Percentiles rank a stretch among this genome's conserved stretches.
phyloP scores from a whole-genome alignment of 2,329 filamentous ascomycete species.

The Phialocephala sp. region DNA sequence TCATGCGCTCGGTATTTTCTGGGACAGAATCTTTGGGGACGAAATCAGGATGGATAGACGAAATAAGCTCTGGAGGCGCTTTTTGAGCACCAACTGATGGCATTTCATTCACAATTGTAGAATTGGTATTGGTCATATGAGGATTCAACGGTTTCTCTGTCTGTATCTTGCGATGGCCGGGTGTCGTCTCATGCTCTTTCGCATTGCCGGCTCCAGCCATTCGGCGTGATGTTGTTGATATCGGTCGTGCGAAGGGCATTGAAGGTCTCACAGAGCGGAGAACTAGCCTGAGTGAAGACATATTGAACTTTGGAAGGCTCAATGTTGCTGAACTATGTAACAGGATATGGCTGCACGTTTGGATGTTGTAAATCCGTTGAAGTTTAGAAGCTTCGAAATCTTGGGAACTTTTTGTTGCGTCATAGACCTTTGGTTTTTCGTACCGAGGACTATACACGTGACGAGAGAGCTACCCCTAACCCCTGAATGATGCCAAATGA shows the following conservation, averaged over 20 bases:
- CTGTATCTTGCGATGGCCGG: conserved; percentile 60
- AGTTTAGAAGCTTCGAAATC: conserved; percentile 5
- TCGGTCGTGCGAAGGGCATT: conserved; percentile 33
- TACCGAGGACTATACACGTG: conserved; percentile 13
- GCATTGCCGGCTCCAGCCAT: conserved; percentile 40
- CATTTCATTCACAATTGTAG: conserved; percentile 67
- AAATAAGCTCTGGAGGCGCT: conserved; percentile 65
- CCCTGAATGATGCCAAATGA: neutral
- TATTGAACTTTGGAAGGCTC: conserved; percentile 17
- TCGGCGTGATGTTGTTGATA: conserved; percentile 33
- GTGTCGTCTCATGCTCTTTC: conserved; percentile 54
- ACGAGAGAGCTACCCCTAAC: neutral
- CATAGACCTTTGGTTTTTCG: conserved; percentile 3
- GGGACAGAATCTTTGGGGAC: conserved; percentile 63
- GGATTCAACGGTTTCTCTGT: conserved; percentile 63
- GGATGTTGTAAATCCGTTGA: neutral
- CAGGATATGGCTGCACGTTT: neutral
- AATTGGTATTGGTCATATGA: conserved; percentile 67
- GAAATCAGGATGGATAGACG: conserved; percentile 60
- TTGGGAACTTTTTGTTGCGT: conserved; percentile 13
- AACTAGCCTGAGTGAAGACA: conserved; percentile 35
- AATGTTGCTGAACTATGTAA: neutral
- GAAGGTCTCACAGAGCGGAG: conserved; percentile 35
- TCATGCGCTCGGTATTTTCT: conserved; percentile 69
- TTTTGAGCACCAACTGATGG: conserved; percentile 61